These are phyloP conservation scores for Basipetospora chlamydospora DNA, from an alignment of 2,329 filamentous ascomycete genomes.

Conservation along the genomic window DNA sequence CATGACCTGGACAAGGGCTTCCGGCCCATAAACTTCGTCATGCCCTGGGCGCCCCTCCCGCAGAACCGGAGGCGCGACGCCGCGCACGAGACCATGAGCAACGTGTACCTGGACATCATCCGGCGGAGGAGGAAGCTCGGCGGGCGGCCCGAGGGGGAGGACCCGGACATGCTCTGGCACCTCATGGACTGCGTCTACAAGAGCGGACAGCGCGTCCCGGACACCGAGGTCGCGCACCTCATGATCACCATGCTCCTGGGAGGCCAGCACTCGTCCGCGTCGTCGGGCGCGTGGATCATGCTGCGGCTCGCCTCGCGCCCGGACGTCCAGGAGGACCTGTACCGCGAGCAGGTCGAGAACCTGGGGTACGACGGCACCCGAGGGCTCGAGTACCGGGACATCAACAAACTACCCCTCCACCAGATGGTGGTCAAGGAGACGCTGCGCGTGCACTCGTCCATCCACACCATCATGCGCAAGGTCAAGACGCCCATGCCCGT, in stretches of 20 bases:
- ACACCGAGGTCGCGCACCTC: conserved; percentile 68
- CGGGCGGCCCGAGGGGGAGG: conserved; percentile 28
- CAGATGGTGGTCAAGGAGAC: conserved; percentile 57
- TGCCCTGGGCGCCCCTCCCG: conserved; percentile 65
- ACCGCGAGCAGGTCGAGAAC: conserved; percentile 46
- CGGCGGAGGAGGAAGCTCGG: conserved; percentile 38
- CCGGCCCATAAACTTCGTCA: conserved; percentile 66
- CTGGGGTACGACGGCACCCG: conserved; percentile 36
- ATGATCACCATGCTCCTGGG: conserved; percentile 82
- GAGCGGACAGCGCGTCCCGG: conserved; percentile 51
- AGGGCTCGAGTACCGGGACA: conserved; percentile 44
- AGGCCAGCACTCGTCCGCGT: conserved; percentile 67
- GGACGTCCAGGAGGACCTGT: conserved; percentile 54
- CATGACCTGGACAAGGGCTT: conserved; percentile 74
- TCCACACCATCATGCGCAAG: conserved; percentile 59
- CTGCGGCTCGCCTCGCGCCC: conserved; percentile 58
- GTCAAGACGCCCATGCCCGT: conserved; percentile 53
- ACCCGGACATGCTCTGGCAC: conserved; percentile 63
- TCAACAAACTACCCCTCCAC: conserved; percentile 46
- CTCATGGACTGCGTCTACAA: conserved; percentile 67
- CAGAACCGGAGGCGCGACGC: conserved; percentile 59
- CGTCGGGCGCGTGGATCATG: conserved; percentile 65
- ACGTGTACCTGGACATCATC: conserved; percentile 60
- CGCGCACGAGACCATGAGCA: conserved; percentile 55
- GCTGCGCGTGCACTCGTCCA: conserved; percentile 54